Evolutionary conservation across 805 yeast genomes (phyloP), one percentile per base, ranked within the genome.

Genomic region (Isabelozyma gotoi): DNA sequence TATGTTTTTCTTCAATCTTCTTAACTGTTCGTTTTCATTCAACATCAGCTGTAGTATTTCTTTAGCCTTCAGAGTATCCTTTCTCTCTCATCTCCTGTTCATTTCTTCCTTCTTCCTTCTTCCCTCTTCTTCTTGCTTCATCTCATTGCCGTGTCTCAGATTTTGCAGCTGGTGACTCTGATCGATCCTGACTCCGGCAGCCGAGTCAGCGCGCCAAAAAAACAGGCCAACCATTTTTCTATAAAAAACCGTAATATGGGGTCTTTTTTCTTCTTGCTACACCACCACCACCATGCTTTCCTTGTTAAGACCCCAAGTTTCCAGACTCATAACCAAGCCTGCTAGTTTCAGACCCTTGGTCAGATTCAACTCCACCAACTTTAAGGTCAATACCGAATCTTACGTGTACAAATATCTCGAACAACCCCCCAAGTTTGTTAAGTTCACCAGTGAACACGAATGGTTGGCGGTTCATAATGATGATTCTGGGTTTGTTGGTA

Each of bases 391-490:
- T 60, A 64, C 62, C 31, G 65, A 65, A 16, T 67, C 74, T 7
- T 62, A 55, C 46, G 73, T 61, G 20, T 67, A 58, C 60, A 69
- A 70, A 55, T 71, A 71, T 57, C 49, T 60, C 47, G 51, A 59
- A 39, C 57, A 59, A 19, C 74, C 76, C 14, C 83, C 84, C 36
- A 58, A 64, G 45, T 60, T 65, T 12, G 76, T 83, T 48, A 82
- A 78, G 67, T 91, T 80, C 77, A 88, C 98, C 8, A 68, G 74
- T 41, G 96, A 94, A 60, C 99, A 92, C 73, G 99, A 92, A 72
- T 92, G 97, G 97, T 68, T 94, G 44, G 91, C 96, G 3, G 75
- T 82, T 43, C 95, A 87, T 63, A 78, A 80, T 19, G 96, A 91
- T 66, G 88, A 88, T 47, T 74, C 83, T 35, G 85, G 92, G 2